Evolutionary conservation across 495 filamentous ascomycete genomes (phyloP), one percentile per base, ranked within the genome.

Genomic region (Neurospora sp.): DNA sequence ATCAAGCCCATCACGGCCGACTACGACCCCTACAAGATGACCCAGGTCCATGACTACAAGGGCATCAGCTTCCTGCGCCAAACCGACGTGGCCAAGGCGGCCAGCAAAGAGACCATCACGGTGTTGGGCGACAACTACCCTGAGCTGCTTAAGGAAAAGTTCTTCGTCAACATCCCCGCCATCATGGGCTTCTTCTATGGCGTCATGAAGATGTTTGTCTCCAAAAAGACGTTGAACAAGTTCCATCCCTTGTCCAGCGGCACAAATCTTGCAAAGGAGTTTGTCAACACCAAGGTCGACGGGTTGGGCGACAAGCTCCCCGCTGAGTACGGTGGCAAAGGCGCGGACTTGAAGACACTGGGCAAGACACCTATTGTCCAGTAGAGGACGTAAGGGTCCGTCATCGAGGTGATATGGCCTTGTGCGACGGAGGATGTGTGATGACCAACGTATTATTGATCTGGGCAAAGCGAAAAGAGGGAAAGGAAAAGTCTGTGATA

Each of bases 1-100:
- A 92, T 88, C 20, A 82, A 85, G 71, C 87, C 90, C 38, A 94
- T 97, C 75, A 90, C 92, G 2, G 91, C 93, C 74, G 87, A 89
- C 69, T 86, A 87, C 74, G 94, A 97, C 79, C 92, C 92, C 2
- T 96, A 97, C 82, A 90, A 93, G 83, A 92, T 94, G 79, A 86
- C 92, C 74, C 94, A 97, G 81, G 89, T 97, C 7, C 94, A 97
- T 84, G 94, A 97, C 83, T 97, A 96, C 85, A 84, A 91, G 74
- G 89, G 88, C 69, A 88, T 97, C 77, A 90, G 87, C 75, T 97
- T 97, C 85, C 84, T 97, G 59, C 90, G 92, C 31, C 86, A 89
- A 79, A 88, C 92, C 70, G 87, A 91, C 2, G 80, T 81, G n/a
- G 85, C 92, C 75, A 91, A 89, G 75, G 85, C 89, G 14, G 91